Evolutionary conservation across 495 filamentous ascomycete species (phyloP).

Genomic region (Cetradonia linearis): DNA sequence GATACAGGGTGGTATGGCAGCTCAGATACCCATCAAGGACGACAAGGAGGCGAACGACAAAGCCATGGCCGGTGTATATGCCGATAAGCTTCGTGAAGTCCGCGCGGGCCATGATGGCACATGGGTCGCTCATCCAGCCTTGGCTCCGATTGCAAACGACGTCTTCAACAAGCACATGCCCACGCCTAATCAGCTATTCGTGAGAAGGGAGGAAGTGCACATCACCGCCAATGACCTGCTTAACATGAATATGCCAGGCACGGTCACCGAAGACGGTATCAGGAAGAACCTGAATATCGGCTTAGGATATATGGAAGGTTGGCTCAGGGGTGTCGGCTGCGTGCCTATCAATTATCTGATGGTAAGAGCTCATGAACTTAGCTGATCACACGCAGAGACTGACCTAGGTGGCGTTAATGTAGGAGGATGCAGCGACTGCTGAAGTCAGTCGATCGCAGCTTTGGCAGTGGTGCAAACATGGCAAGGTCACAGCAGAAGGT

Average conservation of each 20-base stretch:
- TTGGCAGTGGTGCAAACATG: slow-evolving; percentile 93
- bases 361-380: slow-evolving; percentile 33
- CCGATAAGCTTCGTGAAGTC: slow-evolving; percentile 94
- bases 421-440: slow-evolving; percentile 93
- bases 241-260: slow-evolving; percentile 95
- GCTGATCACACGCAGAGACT: neutral
- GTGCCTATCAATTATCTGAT: slow-evolving; percentile 99
- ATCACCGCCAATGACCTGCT: slow-evolving; percentile 84
- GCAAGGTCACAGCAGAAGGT: slow-evolving; percentile 76
- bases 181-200: slow-evolving; percentile 91
- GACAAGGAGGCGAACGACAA: slow-evolving; percentile 80
- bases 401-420: slow-evolving; percentile 17
- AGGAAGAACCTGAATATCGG: slow-evolving; percentile 97
- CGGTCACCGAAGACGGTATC: slow-evolving; percentile 91
- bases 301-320: slow-evolving; percentile 96
- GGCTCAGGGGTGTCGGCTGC: slow-evolving; percentile 88
- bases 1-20: slow-evolving; percentile 80
- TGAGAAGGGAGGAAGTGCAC: slow-evolving; percentile 79
- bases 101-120: slow-evolving; percentile 91
- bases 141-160: slow-evolving; percentile 79
- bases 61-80: slow-evolving; percentile 86
- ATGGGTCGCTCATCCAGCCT: slow-evolving; percentile 94
- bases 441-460: slow-evolving; percentile 88
- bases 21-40: slow-evolving; percentile 97
- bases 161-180: slow-evolving; percentile 99